Evolutionary conservation across 2,329 filamentous ascomycete species (phyloP).

Genomic region (Pseudogymnoascus sp.): DNA sequence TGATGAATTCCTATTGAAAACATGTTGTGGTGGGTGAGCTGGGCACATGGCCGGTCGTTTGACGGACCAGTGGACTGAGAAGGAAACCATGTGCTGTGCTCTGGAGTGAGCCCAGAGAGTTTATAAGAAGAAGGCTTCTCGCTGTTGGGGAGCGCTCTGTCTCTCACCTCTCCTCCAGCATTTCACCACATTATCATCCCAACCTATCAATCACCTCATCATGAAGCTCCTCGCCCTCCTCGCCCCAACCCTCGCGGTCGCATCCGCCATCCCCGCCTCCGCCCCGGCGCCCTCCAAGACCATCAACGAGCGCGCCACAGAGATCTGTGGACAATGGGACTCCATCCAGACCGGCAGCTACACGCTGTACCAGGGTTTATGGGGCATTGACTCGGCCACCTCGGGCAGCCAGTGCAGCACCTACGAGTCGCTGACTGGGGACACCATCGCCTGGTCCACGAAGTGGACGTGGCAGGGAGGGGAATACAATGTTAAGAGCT

Average conservation of each 20-base stretch:
- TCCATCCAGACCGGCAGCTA: slow-evolving; percentile 23
- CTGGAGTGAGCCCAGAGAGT: background rate
- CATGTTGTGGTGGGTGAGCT: background rate
- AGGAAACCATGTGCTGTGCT: background rate
- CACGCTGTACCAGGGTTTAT: slow-evolving; percentile 35
- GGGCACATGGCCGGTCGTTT: background rate
- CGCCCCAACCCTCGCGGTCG: background rate
- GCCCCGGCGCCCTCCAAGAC: slow-evolving; percentile 15
- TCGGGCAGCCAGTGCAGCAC: slow-evolving; percentile 39
- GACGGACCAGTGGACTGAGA: background rate
- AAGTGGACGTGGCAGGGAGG: slow-evolving; percentile 33
- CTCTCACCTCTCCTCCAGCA: background rate
- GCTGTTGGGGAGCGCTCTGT: background rate
- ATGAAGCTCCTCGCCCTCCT: background rate
- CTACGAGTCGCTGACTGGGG: slow-evolving; percentile 30
- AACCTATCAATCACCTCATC: background rate
- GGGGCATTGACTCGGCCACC: slow-evolving; percentile 32
- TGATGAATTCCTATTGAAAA: background rate
- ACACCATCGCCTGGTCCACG: slow-evolving; percentile 35
- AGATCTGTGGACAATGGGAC: slow-evolving; percentile 21
- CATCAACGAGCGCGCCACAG: slow-evolving; percentile 29
- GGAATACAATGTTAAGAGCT: slow-evolving; percentile 21
- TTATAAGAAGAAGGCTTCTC: background rate
- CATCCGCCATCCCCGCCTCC: background rate
- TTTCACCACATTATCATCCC: background rate